Evolutionary conservation across 208 protist genomes (phyloP).

Genomic region (Trypanosoma boissoni): DNA sequence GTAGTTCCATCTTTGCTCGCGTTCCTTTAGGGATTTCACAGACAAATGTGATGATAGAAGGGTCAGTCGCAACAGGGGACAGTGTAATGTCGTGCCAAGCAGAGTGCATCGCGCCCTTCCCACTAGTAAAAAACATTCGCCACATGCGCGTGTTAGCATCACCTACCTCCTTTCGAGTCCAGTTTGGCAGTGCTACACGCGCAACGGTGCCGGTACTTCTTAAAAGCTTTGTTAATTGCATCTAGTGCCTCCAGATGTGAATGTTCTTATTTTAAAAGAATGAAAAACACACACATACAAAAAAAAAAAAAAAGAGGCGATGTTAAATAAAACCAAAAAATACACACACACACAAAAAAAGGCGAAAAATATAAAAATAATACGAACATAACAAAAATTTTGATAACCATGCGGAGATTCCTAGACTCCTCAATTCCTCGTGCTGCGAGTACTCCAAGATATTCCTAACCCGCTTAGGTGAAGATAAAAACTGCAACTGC

Average conservation of each 20-base stretch:
- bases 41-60: constrained; percentile 59
- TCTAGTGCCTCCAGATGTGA: too few species aligned
- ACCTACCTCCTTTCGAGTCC: constrained; percentile 17
- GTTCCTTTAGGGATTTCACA: constrained; percentile 89
- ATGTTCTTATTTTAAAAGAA: too few species aligned
- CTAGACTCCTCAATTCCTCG: too few species aligned
- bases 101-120: constrained; percentile 20
- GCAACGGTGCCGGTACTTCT: not conserved
- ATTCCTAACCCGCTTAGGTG: too few species aligned
- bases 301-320: constrained; percentile 6
- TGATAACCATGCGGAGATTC: too few species aligned
- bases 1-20: constrained; percentile 91
- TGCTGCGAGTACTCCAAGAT: too few species aligned
- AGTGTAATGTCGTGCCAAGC: constrained; percentile 76
- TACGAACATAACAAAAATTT: not conserved
- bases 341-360: constrained; percentile 1
- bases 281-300: constrained; percentile 6
- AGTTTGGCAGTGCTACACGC: constrained; percentile 17
- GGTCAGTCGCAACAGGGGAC: constrained; percentile 25
- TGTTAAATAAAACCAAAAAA: constrained; percentile 7
- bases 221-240: too few species aligned
- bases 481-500: too few species aligned
- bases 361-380: not conserved
- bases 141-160: constrained; percentile 41
- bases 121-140: constrained; percentile 50